phyloP scores from a whole-genome alignment of 2,329 filamentous ascomycete genomes.

The Keithomyces neogunnii region DNA sequence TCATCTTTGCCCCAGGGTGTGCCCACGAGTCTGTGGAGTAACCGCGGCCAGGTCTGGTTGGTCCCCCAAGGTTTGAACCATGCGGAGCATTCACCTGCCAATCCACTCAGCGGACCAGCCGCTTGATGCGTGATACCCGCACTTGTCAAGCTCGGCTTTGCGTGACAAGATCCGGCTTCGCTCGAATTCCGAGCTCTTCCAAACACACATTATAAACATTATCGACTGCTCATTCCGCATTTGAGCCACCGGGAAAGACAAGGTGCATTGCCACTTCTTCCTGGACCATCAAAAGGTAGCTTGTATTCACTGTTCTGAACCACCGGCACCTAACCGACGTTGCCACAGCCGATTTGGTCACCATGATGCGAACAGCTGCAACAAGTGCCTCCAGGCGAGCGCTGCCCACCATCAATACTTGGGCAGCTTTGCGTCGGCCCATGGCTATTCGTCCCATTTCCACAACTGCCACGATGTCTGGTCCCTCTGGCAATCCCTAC shows the following conservation, averaged over 20 bases:
- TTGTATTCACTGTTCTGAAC: background rate
- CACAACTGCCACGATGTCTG: constrained; percentile 22
- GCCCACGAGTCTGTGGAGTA: too few relatives aligned
- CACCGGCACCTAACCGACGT: background rate
- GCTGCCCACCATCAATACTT: constrained; percentile 12
- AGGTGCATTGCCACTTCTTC: background rate
- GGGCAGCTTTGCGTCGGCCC: constrained; percentile 8
- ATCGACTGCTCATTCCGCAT: background rate
- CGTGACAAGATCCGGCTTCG: background rate
- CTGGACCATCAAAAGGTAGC: background rate
- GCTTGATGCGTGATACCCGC: background rate
- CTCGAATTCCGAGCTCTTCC: background rate
- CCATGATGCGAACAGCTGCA: constrained; percentile 26
- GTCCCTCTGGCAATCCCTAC: constrained; percentile 17
- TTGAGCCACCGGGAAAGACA: background rate
- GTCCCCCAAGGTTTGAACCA: constrained; percentile 1
- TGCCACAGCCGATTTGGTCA: background rate
- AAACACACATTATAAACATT: background rate
- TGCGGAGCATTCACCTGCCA: constrained; percentile 3
- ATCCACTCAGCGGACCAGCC: background rate
- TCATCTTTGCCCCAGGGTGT: constrained; percentile 5
- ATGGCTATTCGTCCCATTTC: constrained; percentile 21
- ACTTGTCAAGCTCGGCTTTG: background rate
- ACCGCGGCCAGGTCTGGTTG: too few relatives aligned
- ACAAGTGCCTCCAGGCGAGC: constrained; percentile 21